Conservation (phyloP, 441 rosid genomes). For the Geranium incanum region DNA sequence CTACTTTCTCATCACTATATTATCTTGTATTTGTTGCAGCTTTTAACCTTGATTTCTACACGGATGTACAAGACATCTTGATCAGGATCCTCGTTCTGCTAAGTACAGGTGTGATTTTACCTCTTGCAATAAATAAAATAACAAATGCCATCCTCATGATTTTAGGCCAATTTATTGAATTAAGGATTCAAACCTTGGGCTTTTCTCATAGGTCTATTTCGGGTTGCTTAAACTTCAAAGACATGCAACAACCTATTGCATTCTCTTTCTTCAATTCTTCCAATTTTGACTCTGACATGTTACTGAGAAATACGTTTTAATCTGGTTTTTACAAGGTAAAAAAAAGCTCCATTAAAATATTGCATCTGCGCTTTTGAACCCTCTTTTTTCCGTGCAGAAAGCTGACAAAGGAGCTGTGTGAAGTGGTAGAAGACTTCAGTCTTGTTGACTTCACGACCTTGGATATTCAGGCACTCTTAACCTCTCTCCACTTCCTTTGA, state of each 20-base stretch:
- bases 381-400: conserved; percentile 42
- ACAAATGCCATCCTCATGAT: not conserved
- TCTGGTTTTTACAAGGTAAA: too few relatives aligned
- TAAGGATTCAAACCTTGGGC: not conserved
- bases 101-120: conserved; percentile 58
- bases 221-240: not conserved
- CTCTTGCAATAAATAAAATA: not conserved
- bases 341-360: not conserved
- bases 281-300: not conserved
- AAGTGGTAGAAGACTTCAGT: conserved; percentile 61
- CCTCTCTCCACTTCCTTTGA: conserved; percentile 6
- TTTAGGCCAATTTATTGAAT: not conserved
- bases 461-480: conserved; percentile 64
- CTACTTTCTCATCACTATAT: not conserved
- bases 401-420: conserved; percentile 75
- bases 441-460: conserved; percentile 77
- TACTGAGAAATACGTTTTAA: not conserved
- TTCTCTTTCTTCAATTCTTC: not conserved
- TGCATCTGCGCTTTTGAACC: not conserved
- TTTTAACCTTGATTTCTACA: conserved; percentile 72
- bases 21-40: conserved; percentile 40
- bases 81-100: conserved; percentile 70
- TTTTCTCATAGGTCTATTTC: not conserved
- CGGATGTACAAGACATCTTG: conserved; percentile 75
- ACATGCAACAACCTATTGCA: not conserved